Conservation (phyloP, 768 basidiomycete species). For the Xerocomus spinulosus region DNA sequence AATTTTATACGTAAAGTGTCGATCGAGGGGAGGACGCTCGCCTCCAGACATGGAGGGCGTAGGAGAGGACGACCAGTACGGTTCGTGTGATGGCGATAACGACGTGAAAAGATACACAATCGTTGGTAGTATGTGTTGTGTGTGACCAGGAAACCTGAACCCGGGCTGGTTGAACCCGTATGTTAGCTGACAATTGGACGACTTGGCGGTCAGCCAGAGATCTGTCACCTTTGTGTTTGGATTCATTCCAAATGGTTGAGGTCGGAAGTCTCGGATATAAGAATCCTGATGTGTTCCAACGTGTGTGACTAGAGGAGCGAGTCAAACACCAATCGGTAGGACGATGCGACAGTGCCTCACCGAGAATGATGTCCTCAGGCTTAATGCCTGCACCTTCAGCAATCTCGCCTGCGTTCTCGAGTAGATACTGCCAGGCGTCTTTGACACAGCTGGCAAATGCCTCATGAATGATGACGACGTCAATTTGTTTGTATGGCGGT, state of each 20-base stretch:
- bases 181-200: slow-evolving; percentile 11
- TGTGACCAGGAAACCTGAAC: slow-evolving; percentile 12
- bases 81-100: slow-evolving; percentile 25
- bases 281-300: slow-evolving; percentile 40
- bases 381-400: slow-evolving; percentile 31
- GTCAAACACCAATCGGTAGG: neutral
- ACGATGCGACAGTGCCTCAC: slow-evolving; percentile 22
- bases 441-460: slow-evolving; percentile 22
- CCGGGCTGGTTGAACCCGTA: slow-evolving; percentile 15
- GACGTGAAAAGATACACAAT: slow-evolving; percentile 44
- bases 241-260: slow-evolving; percentile 13
- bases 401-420: slow-evolving; percentile 30
- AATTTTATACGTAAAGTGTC: slow-evolving; percentile 26
- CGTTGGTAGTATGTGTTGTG: slow-evolving; percentile 28
- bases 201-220: slow-evolving; percentile 6
- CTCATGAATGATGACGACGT: slow-evolving; percentile 38
- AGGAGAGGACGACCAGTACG: slow-evolving; percentile 39
- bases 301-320: slow-evolving; percentile 34
- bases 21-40: slow-evolving; percentile 18
- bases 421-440: slow-evolving; percentile 39
- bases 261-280: slow-evolving; percentile 34
- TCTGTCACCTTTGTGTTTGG: slow-evolving; percentile 2
- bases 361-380: slow-evolving; percentile 41
- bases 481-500: slow-evolving; percentile 33
- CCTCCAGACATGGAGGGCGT: slow-evolving; percentile 18